Evolutionary conservation across 2,329 filamentous ascomycete genomes (phyloP).

Genomic region (Thelonectria olida): DNA sequence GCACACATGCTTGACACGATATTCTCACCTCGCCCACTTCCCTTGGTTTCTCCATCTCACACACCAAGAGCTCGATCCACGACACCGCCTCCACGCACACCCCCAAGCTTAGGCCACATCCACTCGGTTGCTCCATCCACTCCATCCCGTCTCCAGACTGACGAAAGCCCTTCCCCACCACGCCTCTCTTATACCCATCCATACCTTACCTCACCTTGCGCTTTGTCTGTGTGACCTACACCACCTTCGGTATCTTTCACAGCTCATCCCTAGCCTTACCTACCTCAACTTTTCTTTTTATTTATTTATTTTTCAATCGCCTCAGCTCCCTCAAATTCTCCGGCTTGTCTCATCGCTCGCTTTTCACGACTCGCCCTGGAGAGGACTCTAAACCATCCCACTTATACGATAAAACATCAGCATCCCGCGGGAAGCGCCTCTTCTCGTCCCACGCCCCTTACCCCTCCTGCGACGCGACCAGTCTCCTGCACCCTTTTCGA

Average conservation of each 20-base stretch:
- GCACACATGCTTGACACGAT: conserved; percentile 32
- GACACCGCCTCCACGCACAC: conserved; percentile 39
- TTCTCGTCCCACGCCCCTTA: conserved; percentile 4
- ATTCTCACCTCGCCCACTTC: conserved; percentile 27
- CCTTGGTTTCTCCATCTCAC: conserved; percentile 11
- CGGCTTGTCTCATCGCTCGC: conserved; percentile 12
- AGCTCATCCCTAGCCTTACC: conserved; percentile 14
- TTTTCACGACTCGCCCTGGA: conserved; percentile 3
- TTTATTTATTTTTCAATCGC: conserved; percentile 7
- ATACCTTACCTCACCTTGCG: conserved; percentile 20
- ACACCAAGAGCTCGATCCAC: conserved; percentile 40
- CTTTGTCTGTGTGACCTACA: conserved; percentile 17
- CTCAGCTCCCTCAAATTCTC: conserved; percentile 6
- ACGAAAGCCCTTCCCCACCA: conserved; percentile 20
- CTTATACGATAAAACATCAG: conserved; percentile 23
- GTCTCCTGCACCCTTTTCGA: not conserved
- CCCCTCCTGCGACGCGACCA: conserved; percentile 19
- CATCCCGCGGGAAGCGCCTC: conserved; percentile 33
- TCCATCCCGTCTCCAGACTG: conserved; percentile 21
- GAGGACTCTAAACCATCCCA: conserved; percentile 1
- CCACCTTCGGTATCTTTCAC: conserved; percentile 18
- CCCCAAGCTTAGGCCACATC: conserved; percentile 35
- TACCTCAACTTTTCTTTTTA: conserved; percentile 16
- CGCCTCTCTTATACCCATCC: conserved; percentile 18
- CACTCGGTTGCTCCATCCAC: conserved; percentile 6